Evolutionary conservation across 78 protist genomes (phyloP).

Genomic region (Dictyostelium purpureum): DNA sequence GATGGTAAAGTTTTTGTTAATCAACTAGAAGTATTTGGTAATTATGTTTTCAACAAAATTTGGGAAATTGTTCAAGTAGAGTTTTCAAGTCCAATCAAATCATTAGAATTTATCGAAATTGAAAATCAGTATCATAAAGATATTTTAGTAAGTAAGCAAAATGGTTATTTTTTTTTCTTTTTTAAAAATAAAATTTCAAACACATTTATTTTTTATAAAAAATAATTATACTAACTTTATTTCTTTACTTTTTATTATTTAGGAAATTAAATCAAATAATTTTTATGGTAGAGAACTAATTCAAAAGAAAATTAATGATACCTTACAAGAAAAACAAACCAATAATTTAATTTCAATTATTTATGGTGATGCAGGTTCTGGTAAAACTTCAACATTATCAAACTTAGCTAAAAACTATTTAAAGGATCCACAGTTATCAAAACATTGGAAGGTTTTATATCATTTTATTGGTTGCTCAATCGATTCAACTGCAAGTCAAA

Average conservation of each 20-base stretch:
- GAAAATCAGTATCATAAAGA: not conserved
- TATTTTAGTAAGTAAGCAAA: not conserved
- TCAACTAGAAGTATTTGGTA: slow-evolving; percentile 29
- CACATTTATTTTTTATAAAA: too few relatives aligned
- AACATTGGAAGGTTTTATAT: slow-evolving; percentile 10
- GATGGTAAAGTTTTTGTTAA: not conserved
- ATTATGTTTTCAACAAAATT: slow-evolving; percentile 12
- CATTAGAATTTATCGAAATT: not conserved
- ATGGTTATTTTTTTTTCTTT: too few relatives aligned
- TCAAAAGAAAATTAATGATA: slow-evolving; percentile 37
- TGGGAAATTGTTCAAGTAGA: slow-evolving; percentile 49
- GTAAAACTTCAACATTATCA: slow-evolving; percentile 42
- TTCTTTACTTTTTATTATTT: not conserved
- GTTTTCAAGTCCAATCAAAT: slow-evolving; percentile 34
- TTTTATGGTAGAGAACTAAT: slow-evolving; percentile 43
- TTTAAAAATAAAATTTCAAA: too few relatives aligned
- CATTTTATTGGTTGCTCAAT: slow-evolving; percentile 60
- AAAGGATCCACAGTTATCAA: not conserved
- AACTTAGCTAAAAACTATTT: not conserved
- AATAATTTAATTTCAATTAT: slow-evolving; percentile 23
- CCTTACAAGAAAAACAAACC: not conserved
- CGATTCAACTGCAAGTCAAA: slow-evolving; percentile 35
- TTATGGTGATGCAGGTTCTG: slow-evolving; percentile 69
- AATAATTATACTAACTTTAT: not conserved
- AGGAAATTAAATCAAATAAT: slow-evolving; percentile 6